A percentile compares a stretch with the other conserved stretches of the same genome.
These are phyloP conservation scores for Salix suchowensis DNA, from an alignment of 345 rosid species.

Conservation along the genomic window DNA sequence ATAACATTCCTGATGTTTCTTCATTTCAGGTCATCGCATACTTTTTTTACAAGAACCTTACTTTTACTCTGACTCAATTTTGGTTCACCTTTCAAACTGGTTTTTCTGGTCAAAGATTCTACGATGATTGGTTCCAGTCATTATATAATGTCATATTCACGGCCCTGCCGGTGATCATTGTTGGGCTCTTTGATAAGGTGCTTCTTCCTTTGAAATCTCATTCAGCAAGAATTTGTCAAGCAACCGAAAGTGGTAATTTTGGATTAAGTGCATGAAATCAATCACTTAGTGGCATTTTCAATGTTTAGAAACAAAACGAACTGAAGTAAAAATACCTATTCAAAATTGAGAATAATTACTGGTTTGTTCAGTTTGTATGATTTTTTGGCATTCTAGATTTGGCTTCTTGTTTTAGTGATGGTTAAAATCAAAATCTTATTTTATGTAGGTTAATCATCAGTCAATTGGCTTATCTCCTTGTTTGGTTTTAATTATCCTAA, in stretches of 20 bases:
- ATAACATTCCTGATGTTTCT: conserved; percentile 8
- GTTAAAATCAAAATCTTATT: neutral
- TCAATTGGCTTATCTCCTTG: neutral
- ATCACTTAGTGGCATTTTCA: neutral
- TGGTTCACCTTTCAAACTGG: conserved; percentile 99
- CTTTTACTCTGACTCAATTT: conserved; percentile 96
- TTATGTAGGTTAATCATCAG: neutral
- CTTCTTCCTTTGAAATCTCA: conserved; percentile 4
- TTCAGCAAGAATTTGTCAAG: neutral
- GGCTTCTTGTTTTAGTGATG: neutral
- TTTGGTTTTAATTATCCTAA: neutral
- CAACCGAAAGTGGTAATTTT: neutral
- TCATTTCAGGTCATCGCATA: conserved; percentile 91
- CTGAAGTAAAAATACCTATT: neutral
- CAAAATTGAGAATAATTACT: neutral
- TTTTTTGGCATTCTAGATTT: neutral
- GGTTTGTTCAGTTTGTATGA: neutral
- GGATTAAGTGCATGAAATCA: neutral
- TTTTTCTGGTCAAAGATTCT: conserved; percentile 98
- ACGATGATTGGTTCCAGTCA: conserved; percentile 99
- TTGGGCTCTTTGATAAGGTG: conserved; percentile 98
- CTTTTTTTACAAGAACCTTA: conserved; percentile 98
- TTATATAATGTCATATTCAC: conserved; percentile 86
- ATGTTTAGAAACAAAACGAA: neutral
- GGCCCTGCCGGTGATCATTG: conserved; percentile 83